phyloP scores from a whole-genome alignment of 345 rosid genomes.

The Murraya koenigii region DNA sequence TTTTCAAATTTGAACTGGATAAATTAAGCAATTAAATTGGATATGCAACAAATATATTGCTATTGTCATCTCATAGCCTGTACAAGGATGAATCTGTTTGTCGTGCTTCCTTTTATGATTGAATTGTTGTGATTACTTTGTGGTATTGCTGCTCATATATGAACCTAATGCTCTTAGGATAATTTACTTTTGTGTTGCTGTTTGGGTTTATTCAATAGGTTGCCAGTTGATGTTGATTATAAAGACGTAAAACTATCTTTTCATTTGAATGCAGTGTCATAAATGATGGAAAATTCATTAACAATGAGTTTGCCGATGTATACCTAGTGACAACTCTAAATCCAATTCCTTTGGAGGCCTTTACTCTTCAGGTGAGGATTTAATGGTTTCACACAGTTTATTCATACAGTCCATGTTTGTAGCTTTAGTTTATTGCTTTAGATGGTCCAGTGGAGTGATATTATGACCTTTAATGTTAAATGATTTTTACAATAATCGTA shows the following conservation, averaged over 20 bases:
- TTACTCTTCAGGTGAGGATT: constrained; percentile 78
- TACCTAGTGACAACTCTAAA: constrained; percentile 73
- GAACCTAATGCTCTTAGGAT: not conserved
- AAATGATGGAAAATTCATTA: constrained; percentile 80
- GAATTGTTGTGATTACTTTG: not conserved
- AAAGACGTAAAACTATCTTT: not conserved
- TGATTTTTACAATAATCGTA: not conserved
- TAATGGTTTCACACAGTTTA: not conserved
- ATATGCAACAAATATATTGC: not conserved
- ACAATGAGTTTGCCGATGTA: constrained; percentile 86
- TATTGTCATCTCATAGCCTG: not conserved
- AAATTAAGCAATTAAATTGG: not conserved
- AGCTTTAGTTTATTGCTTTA: not conserved
- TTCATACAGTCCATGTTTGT: not conserved
- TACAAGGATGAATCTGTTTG: not conserved
- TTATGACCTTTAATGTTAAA: not conserved
- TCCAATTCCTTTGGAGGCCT: constrained; percentile 91
- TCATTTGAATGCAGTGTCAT: constrained; percentile 47
- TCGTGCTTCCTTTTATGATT: not conserved
- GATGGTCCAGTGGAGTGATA: not conserved
- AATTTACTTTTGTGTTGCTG: not conserved
- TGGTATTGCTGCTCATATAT: not conserved
- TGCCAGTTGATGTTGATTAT: not conserved
- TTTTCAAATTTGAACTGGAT: not conserved
- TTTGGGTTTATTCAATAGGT: not conserved